These are phyloP conservation scores for Achaetomium macrosporum DNA, from an alignment of 2,329 filamentous ascomycete species.

Conservation along the genomic window DNA sequence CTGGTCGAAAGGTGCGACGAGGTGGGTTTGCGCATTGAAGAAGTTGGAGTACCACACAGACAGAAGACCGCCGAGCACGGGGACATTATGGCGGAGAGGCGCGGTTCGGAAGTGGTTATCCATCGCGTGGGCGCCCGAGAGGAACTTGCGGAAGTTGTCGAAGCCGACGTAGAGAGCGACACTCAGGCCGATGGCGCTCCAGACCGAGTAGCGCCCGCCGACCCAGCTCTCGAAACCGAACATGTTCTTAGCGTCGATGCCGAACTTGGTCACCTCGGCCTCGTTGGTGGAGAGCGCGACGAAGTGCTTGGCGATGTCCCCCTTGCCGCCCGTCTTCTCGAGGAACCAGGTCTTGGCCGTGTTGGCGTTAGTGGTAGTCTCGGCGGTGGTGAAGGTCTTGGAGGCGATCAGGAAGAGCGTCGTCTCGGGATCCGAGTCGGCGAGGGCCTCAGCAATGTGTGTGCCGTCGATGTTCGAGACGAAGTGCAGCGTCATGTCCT, in stretches of 20 bases:
- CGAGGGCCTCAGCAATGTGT: constrained; percentile 90
- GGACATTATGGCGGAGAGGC: constrained; percentile 91
- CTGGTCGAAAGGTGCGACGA: constrained; percentile 97
- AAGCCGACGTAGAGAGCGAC: constrained; percentile 93
- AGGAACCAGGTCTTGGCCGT: constrained; percentile 97
- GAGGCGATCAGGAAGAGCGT: constrained; percentile 98
- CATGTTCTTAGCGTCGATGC: constrained; percentile 99
- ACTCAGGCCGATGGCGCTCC: constrained; percentile 95
- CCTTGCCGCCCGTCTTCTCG: constrained; percentile 67
- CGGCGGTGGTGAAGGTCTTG: constrained; percentile 98
- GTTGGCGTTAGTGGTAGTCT: constrained; percentile 96
- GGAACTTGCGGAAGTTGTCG: constrained; percentile 96
- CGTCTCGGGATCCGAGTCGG: constrained; percentile 85
- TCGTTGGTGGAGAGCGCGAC: constrained; percentile 97
- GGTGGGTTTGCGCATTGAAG: constrained; percentile 95
- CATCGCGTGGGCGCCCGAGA: constrained; percentile 92
- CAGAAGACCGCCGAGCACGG: constrained; percentile 81
- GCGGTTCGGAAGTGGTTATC: constrained; percentile 95
- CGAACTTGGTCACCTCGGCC: constrained; percentile 92
- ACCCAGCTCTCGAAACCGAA: constrained; percentile 99
- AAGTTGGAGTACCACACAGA: constrained; percentile 99
- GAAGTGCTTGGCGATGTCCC: constrained; percentile 96
- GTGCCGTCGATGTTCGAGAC: constrained; percentile 99
- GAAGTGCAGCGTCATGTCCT: constrained; percentile 86
- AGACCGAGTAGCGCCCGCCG: constrained; percentile 95